phyloP scores from a whole-genome alignment of 495 filamentous ascomycete species.

The Terfezia claveryi region DNA sequence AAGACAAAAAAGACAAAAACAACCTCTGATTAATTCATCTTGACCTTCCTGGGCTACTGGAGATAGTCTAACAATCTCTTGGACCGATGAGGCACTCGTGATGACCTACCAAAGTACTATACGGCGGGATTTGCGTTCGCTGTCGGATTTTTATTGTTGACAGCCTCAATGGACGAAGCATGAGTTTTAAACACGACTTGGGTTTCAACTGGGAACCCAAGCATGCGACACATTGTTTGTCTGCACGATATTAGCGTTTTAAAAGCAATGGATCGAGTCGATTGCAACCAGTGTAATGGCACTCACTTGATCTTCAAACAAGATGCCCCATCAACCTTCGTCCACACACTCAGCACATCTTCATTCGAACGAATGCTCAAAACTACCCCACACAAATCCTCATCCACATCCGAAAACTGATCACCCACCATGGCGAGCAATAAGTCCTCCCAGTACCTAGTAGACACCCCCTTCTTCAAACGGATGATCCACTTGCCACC shows the following conservation, averaged over 20 bases:
- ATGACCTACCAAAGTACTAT: too few relatives aligned
- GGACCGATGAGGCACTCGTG: too few relatives aligned
- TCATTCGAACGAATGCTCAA: conserved; percentile 86
- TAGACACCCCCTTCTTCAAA: conserved; percentile 86
- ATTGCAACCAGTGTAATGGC: not conserved
- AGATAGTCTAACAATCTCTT: too few relatives aligned
- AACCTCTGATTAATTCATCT: too few relatives aligned
- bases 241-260: conserved; percentile 25
- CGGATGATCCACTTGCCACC: conserved; percentile 95
- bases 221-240: conserved; percentile 77
- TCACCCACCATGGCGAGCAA: conserved; percentile 79
- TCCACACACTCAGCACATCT: conserved; percentile 96
- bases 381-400: conserved; percentile 87
- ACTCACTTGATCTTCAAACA: conserved; percentile 90
- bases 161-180: conserved; percentile 28
- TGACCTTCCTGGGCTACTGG: too few relatives aligned
- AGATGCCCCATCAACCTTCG: conserved; percentile 67
- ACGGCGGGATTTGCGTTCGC: not conserved
- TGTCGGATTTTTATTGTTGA: conserved; percentile 10
- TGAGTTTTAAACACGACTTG: conserved; percentile 89
- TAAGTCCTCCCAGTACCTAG: conserved; percentile 95
- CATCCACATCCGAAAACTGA: conserved; percentile 79
- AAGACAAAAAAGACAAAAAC: too few relatives aligned
- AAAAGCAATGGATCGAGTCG: not conserved
- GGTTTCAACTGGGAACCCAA: conserved; percentile 67